These are phyloP conservation scores for Lithocarpus polystachyus DNA, from an alignment of 306 rosid genomes.

Conservation along the genomic window DNA sequence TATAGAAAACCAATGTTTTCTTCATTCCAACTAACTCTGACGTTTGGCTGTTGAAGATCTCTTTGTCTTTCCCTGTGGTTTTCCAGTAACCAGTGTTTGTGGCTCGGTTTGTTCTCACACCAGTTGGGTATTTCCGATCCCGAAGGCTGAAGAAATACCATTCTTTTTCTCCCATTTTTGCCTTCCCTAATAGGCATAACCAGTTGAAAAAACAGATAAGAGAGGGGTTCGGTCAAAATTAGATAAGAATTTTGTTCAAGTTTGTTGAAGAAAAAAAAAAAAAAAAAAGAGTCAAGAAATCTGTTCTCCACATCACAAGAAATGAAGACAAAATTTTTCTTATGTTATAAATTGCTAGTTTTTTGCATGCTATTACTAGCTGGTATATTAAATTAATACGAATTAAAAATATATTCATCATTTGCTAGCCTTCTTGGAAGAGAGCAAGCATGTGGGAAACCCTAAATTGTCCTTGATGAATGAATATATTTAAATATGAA, in stretches of 20 bases:
- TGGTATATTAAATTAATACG: not conserved
- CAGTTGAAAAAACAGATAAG: not conserved
- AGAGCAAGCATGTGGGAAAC: not conserved
- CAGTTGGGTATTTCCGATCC: constrained; percentile 92
- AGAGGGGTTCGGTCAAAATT: not conserved
- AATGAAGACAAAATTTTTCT: constrained; percentile 9
- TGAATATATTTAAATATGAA: not conserved
- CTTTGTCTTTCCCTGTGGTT: constrained; percentile 92
- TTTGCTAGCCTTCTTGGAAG: not conserved
- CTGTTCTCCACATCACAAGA: constrained; percentile 22
- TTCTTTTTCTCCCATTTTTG: constrained; percentile 92
- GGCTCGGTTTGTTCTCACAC: constrained; percentile 88
- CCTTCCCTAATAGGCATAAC: constrained; percentile 52
- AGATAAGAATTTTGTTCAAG: not conserved
- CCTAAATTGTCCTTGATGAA: not conserved
- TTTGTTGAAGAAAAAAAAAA: constrained; percentile 10
- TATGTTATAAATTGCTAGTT: constrained; percentile 4
- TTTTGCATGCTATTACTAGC: not conserved
- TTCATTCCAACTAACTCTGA: constrained; percentile 87
- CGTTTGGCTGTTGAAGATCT: constrained; percentile 57
- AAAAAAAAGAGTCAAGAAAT: too few species aligned
- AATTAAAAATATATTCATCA: constrained; percentile 20
- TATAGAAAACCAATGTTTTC: constrained; percentile 87
- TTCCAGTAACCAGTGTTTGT: constrained; percentile 95
- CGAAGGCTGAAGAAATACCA: constrained; percentile 93